Base-by-base conservation (phyloP, 2,329 filamentous ascomycete genomes). In the Alternaria panax region DNA sequence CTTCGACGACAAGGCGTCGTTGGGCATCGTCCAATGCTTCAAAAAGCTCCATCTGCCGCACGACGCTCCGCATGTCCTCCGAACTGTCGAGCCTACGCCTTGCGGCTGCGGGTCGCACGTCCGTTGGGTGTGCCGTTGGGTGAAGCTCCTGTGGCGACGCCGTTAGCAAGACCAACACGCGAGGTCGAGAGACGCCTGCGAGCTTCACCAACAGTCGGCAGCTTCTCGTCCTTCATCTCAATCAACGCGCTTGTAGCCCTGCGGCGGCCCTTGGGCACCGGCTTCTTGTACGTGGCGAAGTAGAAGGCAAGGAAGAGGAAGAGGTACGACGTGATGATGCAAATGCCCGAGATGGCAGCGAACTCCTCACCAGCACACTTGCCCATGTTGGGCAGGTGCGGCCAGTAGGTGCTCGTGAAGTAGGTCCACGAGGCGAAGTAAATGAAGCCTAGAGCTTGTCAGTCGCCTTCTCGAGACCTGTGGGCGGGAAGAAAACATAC, bases 341-440 rank as follows among this genome's bases (percentile, higher is more conserved):
- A 92, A 71, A 97, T 96, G 71, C 94, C 94, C 60, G 93, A 86
- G 75, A 97, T 92, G 43, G 94, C 94, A 48, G 94, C 94, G 75
- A 97, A 98, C 81, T 98, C 95, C 84, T 98, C 94, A 74, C 94
- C 94, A 40, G 94, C 92, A 79, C 94, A 99, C 71, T 89, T 84
- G 79, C 94, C 94, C 64, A 85, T 82, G 78, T 92, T 97, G 67
- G 94, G 94, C 78, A 96, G 84, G 85, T 87, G 90, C 45, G 85
- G 86, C 84, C 90, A 97, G 88, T 97, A 97, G 71, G 90, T 91
- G 72, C 90, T 93, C 70, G 91, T 89, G 86, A 97, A 97, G 86
- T 98, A 98, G 71, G 93, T 97, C 87, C 94, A 98, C n/a, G 94
- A 96, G 52, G 93, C 94, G 76, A 97, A 98, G 88, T 98, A 98